Evolutionary conservation across 2,329 filamentous ascomycete species (phyloP), one percentile per base, ranked within the genome.

Genomic region (Ploettnerulaceae sp.): DNA sequence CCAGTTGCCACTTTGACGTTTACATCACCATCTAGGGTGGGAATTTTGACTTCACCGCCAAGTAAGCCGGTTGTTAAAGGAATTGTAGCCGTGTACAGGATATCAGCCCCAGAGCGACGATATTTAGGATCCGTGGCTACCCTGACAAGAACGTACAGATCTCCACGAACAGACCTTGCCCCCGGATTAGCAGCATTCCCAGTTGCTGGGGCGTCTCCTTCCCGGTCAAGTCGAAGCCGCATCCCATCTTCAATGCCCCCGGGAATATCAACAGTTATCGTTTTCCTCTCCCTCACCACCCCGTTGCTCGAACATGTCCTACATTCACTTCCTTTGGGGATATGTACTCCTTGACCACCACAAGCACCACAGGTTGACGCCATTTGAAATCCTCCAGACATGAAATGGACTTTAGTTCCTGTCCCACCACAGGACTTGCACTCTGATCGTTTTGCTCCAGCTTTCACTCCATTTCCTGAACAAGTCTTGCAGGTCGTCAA

Each of bases 221-320:
- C 89, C 20, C 86, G 86, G 48, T 82, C 80, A 21, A 98, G 79
- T 42, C 88, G 79, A 60, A 98, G 71, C 47, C 89, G 81, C 91
- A 97, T 97, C 45, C 91, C 90, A 65, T 98, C 91, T 65, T 97
- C 93, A 24, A 98, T 89, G 54, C 93, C 93, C 17, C 86, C 89
- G 1, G 93, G 93, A 35, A 98, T 96, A 59, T 97, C 90, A 33
- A 98, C 78, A 21, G 79, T 85, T 39, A 98, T 82, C 0, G 86
- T 88, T 70, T 87, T 89, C 52, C 82, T 77, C 61, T 95, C 88
- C 57, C 89, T 77, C 26, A 89, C 78, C 12, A 94, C 90, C 35
- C 93, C 93, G 45, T 89, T 81, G 28, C 93, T 93, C 49, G 74
- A 71, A 66, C 93, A 98, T 0, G 80, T 77, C 48, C 75, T 73